Conservation (phyloP, 2,329 filamentous ascomycete species). For the Anthostomella pinea region DNA sequence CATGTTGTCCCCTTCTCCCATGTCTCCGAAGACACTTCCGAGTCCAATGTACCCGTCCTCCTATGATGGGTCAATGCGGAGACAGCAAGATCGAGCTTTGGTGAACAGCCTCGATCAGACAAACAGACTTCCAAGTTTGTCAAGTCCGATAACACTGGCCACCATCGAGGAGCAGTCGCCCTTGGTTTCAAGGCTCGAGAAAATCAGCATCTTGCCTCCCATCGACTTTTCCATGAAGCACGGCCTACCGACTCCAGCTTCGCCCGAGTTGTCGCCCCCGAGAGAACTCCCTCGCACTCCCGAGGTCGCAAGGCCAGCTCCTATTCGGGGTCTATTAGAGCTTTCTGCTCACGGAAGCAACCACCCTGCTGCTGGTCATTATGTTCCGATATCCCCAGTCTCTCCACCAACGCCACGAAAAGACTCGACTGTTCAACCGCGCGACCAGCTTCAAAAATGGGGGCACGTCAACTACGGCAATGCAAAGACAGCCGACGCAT, state of each 20-base stretch:
- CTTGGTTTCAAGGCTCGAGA: constrained; percentile 25
- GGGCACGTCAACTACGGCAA: constrained; percentile 42
- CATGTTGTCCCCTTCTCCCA: constrained; percentile 27
- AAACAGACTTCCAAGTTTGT: constrained; percentile 16
- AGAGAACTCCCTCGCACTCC: background rate
- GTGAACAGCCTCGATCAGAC: constrained; percentile 34
- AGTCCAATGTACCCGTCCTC: constrained; percentile 33
- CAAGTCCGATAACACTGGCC: constrained; percentile 21
- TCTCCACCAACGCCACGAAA: constrained; percentile 13
- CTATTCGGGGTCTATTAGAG: background rate
- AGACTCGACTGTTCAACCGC: constrained; percentile 20
- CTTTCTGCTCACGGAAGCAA: constrained; percentile 1
- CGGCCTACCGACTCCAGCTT: constrained; percentile 8
- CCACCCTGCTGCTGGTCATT: too few relatives aligned
- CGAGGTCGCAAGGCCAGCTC: constrained; percentile 1
- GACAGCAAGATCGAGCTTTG: constrained; percentile 35
- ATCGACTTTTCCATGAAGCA: constrained; percentile 6
- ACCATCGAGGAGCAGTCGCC: constrained; percentile 32
- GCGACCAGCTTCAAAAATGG: constrained; percentile 39
- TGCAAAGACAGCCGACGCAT: constrained; percentile 41
- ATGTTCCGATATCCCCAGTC: too few relatives aligned
- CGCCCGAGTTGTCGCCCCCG: constrained; percentile 6
- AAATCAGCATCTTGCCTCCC: constrained; percentile 25
- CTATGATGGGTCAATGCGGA: constrained; percentile 35
- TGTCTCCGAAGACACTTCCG: constrained; percentile 32